Evolutionary conservation across 2,329 filamentous ascomycete species (phyloP).

Genomic region (Penicillium polonicum): DNA sequence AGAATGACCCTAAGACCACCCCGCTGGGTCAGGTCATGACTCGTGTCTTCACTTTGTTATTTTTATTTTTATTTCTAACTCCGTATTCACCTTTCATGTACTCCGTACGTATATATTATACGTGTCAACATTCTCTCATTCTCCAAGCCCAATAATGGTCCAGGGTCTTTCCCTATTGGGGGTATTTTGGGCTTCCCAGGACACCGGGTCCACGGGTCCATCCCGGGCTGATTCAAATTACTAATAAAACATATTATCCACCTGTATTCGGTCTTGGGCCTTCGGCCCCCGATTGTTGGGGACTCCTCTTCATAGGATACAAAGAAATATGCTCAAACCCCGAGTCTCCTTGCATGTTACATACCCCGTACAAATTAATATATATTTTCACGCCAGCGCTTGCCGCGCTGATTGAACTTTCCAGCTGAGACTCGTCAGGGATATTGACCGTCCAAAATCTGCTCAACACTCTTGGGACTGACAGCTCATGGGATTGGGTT

Average conservation of each 20-base stretch:
- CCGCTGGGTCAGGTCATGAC: neutral
- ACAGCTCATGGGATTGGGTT: neutral
- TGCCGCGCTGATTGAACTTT: neutral
- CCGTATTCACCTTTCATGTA: too few species aligned
- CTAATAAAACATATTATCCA: neutral
- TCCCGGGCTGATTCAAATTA: neutral
- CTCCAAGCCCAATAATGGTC: neutral
- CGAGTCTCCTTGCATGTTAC: neutral
- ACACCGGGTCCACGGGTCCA: neutral
- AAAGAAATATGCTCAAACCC: neutral
- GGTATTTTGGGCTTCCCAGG: neutral
- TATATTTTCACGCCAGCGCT: neutral
- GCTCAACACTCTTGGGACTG: neutral
- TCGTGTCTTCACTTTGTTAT: neutral
- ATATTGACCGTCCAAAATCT: neutral
- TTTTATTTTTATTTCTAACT: neutral
- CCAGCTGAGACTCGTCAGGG: neutral
- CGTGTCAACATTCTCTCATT: neutral
- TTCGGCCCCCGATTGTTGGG: neutral
- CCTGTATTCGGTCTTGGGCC: too few species aligned
- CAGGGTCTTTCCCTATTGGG: neutral
- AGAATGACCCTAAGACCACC: conserved; percentile 3
- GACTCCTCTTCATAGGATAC: too few species aligned
- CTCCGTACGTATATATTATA: neutral
- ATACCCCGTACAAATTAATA: neutral